Percentiles rank a stretch among this genome's conserved stretches.
Conservation (phyloP, 257 asterid genomes). For the Apocynum venetum region DNA sequence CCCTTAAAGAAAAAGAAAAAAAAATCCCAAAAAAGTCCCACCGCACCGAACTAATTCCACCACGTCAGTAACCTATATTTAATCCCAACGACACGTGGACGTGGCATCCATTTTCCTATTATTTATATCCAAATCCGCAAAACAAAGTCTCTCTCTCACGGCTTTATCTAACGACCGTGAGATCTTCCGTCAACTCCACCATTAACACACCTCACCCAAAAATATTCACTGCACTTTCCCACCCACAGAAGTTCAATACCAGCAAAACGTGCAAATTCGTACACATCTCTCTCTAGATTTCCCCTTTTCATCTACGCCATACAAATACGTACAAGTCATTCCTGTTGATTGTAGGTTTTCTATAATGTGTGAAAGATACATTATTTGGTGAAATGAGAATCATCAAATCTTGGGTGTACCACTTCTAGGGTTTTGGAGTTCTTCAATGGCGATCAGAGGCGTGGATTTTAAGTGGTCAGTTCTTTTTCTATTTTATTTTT, state of each 20-base stretch:
- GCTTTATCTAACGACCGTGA: slow-evolving; percentile 9
- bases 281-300: neutral
- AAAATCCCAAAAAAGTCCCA: neutral
- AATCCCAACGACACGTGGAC: neutral
- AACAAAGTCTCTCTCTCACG: neutral
- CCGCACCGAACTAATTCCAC: neutral
- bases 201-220: neutral
- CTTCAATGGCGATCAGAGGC: slow-evolving; percentile 78
- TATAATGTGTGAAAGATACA: neutral
- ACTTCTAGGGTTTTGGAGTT: slow-evolving; percentile 13
- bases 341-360: neutral
- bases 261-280: neutral
- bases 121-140: slow-evolving; percentile 4
- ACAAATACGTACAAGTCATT: neutral
- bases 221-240: slow-evolving; percentile 5
- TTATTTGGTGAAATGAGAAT: slow-evolving; percentile 35
- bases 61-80: neutral
- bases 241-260: neutral
- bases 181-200: slow-evolving; percentile 5
- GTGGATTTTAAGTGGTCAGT: slow-evolving; percentile 87
- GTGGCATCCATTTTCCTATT: slow-evolving; percentile 8
- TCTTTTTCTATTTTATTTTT: neutral
- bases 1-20: neutral
- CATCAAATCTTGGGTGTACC: slow-evolving; percentile 25
- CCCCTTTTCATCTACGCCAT: neutral